Conservation (phyloP, 345 rosid species). For the Aurinia saxatilis region DNA sequence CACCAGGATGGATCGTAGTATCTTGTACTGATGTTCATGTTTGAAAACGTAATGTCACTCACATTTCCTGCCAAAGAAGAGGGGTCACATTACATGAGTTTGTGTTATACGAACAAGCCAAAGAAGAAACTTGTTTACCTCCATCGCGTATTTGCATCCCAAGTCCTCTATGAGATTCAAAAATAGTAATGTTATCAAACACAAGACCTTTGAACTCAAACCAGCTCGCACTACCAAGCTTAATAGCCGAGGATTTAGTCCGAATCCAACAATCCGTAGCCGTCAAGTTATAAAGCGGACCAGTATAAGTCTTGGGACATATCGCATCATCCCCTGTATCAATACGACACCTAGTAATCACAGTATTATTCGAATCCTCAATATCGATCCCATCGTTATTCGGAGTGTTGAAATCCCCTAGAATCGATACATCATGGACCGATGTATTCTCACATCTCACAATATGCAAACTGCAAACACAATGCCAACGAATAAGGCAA, state of each 20-base stretch:
- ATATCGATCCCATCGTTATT: slow-evolving; percentile 92
- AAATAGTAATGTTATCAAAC: slow-evolving; percentile 79
- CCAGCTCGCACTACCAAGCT: slow-evolving; percentile 91
- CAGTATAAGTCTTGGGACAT: slow-evolving; percentile 72
- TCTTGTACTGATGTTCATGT: slow-evolving; percentile 76
- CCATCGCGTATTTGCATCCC: slow-evolving; percentile 91
- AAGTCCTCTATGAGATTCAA: slow-evolving; percentile 82
- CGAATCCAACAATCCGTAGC: slow-evolving; percentile 82
- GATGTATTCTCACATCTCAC: slow-evolving; percentile 59
- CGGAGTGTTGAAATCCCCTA: slow-evolving; percentile 81
- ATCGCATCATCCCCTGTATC: slow-evolving; percentile 95
- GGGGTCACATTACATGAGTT: not conserved
- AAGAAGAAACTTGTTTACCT: slow-evolving; percentile 37
- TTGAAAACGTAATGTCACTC: slow-evolving; percentile 68
- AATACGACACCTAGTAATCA: slow-evolving; percentile 62
- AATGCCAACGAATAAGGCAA: not conserved
- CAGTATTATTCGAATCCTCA: slow-evolving; percentile 76
- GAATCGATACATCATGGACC: slow-evolving; percentile 63
- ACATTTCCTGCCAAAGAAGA: slow-evolving; percentile 60
- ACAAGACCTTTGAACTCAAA: slow-evolving; percentile 58
- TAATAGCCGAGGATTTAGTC: slow-evolving; percentile 89
- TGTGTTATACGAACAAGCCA: not conserved
- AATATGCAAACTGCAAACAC: slow-evolving; percentile 66
- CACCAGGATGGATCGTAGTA: slow-evolving; percentile 88
- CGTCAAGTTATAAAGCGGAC: slow-evolving; percentile 64